phyloP scores from a whole-genome alignment of 2,329 filamentous ascomycete species.

The Botrytis byssoidea region DNA sequence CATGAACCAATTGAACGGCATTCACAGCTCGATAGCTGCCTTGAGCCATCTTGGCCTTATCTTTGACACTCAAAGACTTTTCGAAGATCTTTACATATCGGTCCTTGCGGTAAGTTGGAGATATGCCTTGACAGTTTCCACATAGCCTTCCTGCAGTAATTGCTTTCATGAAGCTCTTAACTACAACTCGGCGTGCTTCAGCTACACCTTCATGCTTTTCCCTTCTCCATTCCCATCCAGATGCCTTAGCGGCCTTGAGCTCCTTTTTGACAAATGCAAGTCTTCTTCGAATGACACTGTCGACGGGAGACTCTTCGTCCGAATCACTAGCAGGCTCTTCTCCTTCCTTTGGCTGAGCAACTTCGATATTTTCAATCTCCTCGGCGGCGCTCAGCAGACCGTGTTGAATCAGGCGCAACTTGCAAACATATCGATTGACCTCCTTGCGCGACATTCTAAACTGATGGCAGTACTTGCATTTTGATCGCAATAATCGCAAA shows the following conservation, averaged over 20 bases:
- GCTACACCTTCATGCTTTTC: conserved; percentile 80
- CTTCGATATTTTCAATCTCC: conserved; percentile 46
- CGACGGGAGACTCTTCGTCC: conserved; percentile 41
- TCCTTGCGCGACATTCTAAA: conserved; percentile 76
- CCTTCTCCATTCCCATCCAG: conserved; percentile 45
- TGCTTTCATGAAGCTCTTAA: conserved; percentile 77
- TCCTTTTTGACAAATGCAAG: conserved; percentile 70
- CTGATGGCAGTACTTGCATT: conserved; percentile 87
- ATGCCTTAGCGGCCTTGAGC: conserved; percentile 56
- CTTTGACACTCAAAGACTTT: conserved; percentile 71
- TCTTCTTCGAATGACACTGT: conserved; percentile 53
- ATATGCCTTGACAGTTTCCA: conserved; percentile 64
- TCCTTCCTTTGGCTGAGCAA: conserved; percentile 28
- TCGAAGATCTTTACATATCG: conserved; percentile 92
- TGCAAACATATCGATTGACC: conserved; percentile 77
- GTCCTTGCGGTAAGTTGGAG: conserved; percentile 84
- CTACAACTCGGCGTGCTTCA: conserved; percentile 70
- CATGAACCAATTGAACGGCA: conserved; percentile 41
- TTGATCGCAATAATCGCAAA: conserved; percentile 77
- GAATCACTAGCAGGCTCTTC: conserved; percentile 31
- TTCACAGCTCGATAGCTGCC: conserved; percentile 52
- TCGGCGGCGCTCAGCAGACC: conserved; percentile 70
- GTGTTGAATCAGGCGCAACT: conserved; percentile 80
- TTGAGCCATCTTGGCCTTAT: conserved; percentile 74
- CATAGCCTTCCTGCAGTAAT: conserved; percentile 72